Evolutionary conservation across 768 basidiomycete genomes (phyloP).

Genomic region (Coprinopsis sp.): DNA sequence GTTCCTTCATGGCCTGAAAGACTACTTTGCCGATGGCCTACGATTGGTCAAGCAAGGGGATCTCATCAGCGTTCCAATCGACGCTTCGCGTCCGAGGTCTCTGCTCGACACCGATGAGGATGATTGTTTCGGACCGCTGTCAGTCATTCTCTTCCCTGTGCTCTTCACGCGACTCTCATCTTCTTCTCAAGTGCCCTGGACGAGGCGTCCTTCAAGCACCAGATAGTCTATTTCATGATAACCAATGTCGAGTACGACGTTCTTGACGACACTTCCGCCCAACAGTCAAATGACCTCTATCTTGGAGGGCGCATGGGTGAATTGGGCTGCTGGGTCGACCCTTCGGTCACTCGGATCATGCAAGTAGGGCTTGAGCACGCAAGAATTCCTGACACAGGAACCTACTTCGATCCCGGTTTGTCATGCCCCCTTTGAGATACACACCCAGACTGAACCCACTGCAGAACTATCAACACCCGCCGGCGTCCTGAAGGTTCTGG

Average conservation of each 20-base stretch:
- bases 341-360: constrained; percentile 64
- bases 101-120: constrained; percentile 24
- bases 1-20: constrained; percentile 57
- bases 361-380: constrained; percentile 76
- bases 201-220: constrained; percentile 25
- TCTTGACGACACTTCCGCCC: constrained; percentile 27
- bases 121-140: constrained; percentile 2
- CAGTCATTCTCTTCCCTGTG: neutral
- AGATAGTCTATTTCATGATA: constrained; percentile 71
- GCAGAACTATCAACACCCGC: neutral
- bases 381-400: constrained; percentile 48
- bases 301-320: constrained; percentile 58
- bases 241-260: constrained; percentile 71
- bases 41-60: constrained; percentile 72
- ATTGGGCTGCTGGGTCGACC: constrained; percentile 83
- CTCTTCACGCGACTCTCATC: neutral
- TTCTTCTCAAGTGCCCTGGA: neutral
- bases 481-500: constrained; percentile 9
- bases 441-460: neutral
- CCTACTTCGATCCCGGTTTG: constrained; percentile 50
- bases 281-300: constrained; percentile 39
- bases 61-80: constrained; percentile 59
- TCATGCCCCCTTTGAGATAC: neutral
- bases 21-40: constrained; percentile 51
- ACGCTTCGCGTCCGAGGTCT: constrained; percentile 40